phyloP scores from a whole-genome alignment of 441 rosid species.

The Flueggea neowawraea region DNA sequence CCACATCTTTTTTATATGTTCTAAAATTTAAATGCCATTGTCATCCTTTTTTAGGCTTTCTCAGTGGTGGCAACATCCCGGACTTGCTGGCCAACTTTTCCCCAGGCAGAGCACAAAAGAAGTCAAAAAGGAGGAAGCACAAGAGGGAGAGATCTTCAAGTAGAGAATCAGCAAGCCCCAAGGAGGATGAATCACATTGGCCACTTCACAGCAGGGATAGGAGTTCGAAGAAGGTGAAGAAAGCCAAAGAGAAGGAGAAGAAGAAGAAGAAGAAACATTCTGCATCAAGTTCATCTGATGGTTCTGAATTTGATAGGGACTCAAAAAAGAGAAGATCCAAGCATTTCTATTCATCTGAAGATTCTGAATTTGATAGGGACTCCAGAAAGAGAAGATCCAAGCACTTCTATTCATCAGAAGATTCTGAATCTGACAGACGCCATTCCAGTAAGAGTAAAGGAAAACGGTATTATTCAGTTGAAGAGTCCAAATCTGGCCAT shows the following conservation, averaged over 20 bases:
- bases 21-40: slow-evolving; percentile 5
- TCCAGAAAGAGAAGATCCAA: slow-evolving; percentile 29
- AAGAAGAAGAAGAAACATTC: slow-evolving; percentile 34
- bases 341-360: slow-evolving; percentile 30
- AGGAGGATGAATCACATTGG: slow-evolving; percentile 32
- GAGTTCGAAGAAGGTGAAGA: slow-evolving; percentile 36
- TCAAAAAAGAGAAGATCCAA: slow-evolving; percentile 29
- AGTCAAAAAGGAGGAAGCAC: slow-evolving; percentile 40
- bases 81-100: slow-evolving; percentile 48
- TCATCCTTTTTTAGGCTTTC: slow-evolving; percentile 63
- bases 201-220: slow-evolving; percentile 36
- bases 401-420: slow-evolving; percentile 30
- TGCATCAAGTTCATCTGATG: slow-evolving; percentile 35
- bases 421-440: slow-evolving; percentile 17
- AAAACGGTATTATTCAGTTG: slow-evolving; percentile 30
- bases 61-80: slow-evolving; percentile 55
- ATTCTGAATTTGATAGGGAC: slow-evolving; percentile 20
- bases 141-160: slow-evolving; percentile 42
- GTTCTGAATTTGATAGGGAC: slow-evolving; percentile 25
- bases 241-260: slow-evolving; percentile 28
- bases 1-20: not conserved
- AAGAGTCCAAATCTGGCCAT: slow-evolving; percentile 23
- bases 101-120: slow-evolving; percentile 42
- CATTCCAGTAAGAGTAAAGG: slow-evolving; percentile 26
- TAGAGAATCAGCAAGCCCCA: slow-evolving; percentile 16